Evolutionary conservation across 2,329 filamentous ascomycete genomes (phyloP).

Genomic region (Lasiodiplodia sp.): DNA sequence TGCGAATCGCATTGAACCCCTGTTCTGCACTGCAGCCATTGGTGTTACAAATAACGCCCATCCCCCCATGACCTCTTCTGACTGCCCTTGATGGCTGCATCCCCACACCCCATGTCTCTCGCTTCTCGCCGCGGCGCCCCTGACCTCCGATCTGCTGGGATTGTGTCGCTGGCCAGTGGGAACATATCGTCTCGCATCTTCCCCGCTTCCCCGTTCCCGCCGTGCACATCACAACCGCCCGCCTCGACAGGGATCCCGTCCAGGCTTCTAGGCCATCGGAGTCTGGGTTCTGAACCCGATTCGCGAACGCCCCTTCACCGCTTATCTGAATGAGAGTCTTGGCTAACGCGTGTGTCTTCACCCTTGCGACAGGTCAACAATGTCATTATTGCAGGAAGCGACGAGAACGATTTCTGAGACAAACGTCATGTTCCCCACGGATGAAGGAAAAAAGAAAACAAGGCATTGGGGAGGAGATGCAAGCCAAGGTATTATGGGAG

Average conservation of each 20-base stretch:
- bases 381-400: slow-evolving; percentile 87
- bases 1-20: slow-evolving; percentile 3
- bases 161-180: slow-evolving; percentile 15
- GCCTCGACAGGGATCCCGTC: neutral
- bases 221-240: slow-evolving; percentile 9
- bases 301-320: slow-evolving; percentile 26
- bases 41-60: slow-evolving; percentile 21
- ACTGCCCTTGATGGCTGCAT: slow-evolving; percentile 11
- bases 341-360: slow-evolving; percentile 23
- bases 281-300: slow-evolving; percentile 20
- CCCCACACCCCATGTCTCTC: slow-evolving; percentile 13
- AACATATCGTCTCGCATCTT: slow-evolving; percentile 8
- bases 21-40: slow-evolving; percentile 24
- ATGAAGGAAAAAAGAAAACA: neutral
- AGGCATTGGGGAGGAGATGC: neutral
- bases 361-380: slow-evolving; percentile 72
- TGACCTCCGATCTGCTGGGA: slow-evolving; percentile 22
- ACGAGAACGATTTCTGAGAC: slow-evolving; percentile 82
- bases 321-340: slow-evolving; percentile 25
- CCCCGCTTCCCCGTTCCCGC: slow-evolving; percentile 24
- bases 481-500: neutral
- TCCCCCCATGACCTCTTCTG: slow-evolving; percentile 11
- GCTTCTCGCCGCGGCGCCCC: slow-evolving; percentile 24
- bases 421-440: neutral
- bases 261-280: slow-evolving; percentile 8